Evolutionary conservation across 768 basidiomycete genomes (phyloP), one percentile per base, ranked within the genome.

Genomic region (Clitopilus passeckerianus): DNA sequence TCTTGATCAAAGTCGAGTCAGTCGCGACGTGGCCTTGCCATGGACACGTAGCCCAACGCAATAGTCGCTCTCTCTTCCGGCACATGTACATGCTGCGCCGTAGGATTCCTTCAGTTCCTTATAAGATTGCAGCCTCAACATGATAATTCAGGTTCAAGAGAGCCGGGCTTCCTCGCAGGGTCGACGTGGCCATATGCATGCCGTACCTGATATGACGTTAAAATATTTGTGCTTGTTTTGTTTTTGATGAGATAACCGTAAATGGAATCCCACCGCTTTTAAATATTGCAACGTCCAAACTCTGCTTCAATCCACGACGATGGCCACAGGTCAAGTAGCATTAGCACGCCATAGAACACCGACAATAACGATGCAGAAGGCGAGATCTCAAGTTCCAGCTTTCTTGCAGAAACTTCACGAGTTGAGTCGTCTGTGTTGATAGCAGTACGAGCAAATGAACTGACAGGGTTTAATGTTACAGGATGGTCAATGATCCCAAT

Each of bases 371-470:
- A 71, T 71, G 35, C 72, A 71, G 41, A 75, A 73, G 59, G 61
- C 74, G 1, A 67, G 76, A 10, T 66, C 76, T 53, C 76, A 76
- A 61, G 71, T 79, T 0, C 93, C 95, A 2, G 90, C 90, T 0
- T 97, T 97, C 69, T 80, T 97, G 14, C 92, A 95, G 73, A 98
- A 98, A 73, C 81, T 98, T 34, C 95, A 89, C 74, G 90, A 89
- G 94, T 95, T 58, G 63, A 88, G 35, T 60, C 57, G 60, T 62
- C 56, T 46, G 22, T 57, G 24, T 60, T 61, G 59, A 60, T 60
- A 34, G 43, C 56, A 53, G 53, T 56, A 33, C 50, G 52, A 59
- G 34, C 44, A 15, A 23, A 59, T 37, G 50, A 30, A 37, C 43
- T 34, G 56, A 63, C 34, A 58, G 22, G 34, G 37, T 12, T 23